These are phyloP conservation scores for Candida taoyuanica DNA, from an alignment of 805 yeast species.

Conservation along the genomic window DNA sequence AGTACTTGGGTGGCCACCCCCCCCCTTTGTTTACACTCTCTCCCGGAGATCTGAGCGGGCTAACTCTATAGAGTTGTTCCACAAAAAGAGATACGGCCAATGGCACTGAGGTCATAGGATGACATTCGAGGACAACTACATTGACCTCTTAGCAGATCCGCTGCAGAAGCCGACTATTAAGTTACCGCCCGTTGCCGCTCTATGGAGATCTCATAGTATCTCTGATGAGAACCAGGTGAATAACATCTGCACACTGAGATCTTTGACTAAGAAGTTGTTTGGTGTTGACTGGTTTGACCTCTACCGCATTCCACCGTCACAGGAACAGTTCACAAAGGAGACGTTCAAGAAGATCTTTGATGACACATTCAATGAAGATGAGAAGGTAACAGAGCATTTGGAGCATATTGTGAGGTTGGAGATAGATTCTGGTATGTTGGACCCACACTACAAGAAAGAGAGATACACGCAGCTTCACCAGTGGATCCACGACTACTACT, in stretches of 20 bases:
- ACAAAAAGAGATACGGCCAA: too few species aligned
- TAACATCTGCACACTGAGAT: slow-evolving; percentile 1
- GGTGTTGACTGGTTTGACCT: slow-evolving; percentile 7
- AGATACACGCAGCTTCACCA: slow-evolving; percentile 10
- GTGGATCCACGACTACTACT: slow-evolving; percentile 18
- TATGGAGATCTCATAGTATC: slow-evolving; percentile 4
- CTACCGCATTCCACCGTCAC: slow-evolving; percentile 3
- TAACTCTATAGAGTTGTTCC: too few species aligned
- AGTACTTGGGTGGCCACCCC: too few species aligned
- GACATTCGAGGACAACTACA: slow-evolving; percentile 9
- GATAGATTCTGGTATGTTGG: slow-evolving; percentile 11
- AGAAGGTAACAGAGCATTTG: slow-evolving; percentile 11
- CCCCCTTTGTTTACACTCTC: too few species aligned
- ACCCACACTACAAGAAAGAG: neutral
- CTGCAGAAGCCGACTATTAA: slow-evolving; percentile 5
- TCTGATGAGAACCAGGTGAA: neutral
- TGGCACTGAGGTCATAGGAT: neutral
- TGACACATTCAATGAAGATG: slow-evolving; percentile 7
- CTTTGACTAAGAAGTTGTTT: neutral
- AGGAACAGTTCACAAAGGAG: slow-evolving; percentile 3
- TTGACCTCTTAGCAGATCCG: slow-evolving; percentile 7
- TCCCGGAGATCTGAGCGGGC: too few species aligned
- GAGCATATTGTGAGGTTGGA: slow-evolving; percentile 9
- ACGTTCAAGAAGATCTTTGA: slow-evolving; percentile 2
- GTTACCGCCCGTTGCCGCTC: slow-evolving; percentile 7